Conservation (phyloP, 345 rosid species). For the Cardiospermum halicacabum region DNA sequence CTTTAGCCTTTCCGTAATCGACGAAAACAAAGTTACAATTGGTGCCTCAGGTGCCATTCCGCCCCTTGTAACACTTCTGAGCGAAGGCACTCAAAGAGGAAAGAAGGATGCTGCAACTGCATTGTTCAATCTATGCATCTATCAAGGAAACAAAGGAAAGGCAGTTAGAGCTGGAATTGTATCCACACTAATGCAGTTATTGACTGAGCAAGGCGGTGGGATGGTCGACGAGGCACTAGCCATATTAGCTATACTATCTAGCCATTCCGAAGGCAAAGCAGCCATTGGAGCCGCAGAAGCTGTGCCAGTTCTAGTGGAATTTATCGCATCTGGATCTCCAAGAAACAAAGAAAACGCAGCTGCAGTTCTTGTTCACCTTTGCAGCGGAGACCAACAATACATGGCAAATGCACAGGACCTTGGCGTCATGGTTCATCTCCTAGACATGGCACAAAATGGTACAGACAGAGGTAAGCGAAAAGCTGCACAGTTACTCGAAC, state of each 20-base stretch:
- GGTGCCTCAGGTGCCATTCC: conserved; percentile 86
- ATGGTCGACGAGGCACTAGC: conserved; percentile 88
- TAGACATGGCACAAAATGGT: conserved; percentile 80
- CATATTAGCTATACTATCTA: conserved; percentile 65
- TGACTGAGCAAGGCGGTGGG: conserved; percentile 70
- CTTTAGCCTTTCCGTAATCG: conserved; percentile 91
- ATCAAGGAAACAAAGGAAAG: conserved; percentile 97
- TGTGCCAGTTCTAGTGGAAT: conserved; percentile 64
- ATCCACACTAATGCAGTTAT: conserved; percentile 52
- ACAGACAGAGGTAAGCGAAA: conserved; percentile 93
- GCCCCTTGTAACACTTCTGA: conserved; percentile 73
- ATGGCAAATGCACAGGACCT: conserved; percentile 73
- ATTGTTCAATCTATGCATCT: conserved; percentile 90
- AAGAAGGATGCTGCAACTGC: conserved; percentile 99
- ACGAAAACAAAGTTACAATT: conserved; percentile 87
- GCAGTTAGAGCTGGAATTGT: conserved; percentile 90
- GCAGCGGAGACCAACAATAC: conserved; percentile 67
- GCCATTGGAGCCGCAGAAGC: conserved; percentile 70
- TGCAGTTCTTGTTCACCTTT: conserved; percentile 83
- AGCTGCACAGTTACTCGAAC: conserved; percentile 85
- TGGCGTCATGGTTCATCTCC: conserved; percentile 68
- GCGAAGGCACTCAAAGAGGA: conserved; percentile 91
- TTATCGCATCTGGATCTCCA: conserved; percentile 66
- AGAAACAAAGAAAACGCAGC: conserved; percentile 79
- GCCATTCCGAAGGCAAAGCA: conserved; percentile 71